Base-by-base conservation (phyloP, 2,329 filamentous ascomycete genomes). In the Exophiala xenobiotica region DNA sequence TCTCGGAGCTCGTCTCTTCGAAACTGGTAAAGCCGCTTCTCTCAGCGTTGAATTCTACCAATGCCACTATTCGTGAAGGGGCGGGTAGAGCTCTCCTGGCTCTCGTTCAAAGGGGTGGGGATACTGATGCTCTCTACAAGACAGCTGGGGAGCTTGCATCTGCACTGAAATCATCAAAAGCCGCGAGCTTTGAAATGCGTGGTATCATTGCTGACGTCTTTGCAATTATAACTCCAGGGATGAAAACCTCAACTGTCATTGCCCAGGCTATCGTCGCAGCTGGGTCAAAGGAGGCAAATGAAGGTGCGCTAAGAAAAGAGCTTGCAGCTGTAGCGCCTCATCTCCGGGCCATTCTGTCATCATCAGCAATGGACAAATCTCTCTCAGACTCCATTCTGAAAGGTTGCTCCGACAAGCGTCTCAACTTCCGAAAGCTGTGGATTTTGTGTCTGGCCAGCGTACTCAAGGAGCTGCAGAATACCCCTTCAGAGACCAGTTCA, bases 41-140 rank as follows among this genome's bases (percentile, higher is more conserved):
- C n/a, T 85, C 90, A 33, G 96, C 90, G 65, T 78, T 91, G 68
- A 96, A 95, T 69, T 97, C 93, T 1, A 91, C 87, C 64, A 97
- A 96, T 67, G 74, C 81, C 11, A 70, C 71, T 2, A 89, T 96
- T 56, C 85, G 92, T 49, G 80, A 80, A 56, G 90, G 90, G 19
- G 87, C 88, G 6, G 72, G 91, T 18, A 77, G 79, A 31, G 87
- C 87, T 6, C 96, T 97, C 67, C 78, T 79, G 58, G 79, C 80
- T 7, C 75, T 91, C n/a, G 80, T 88, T 23, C 68, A 73, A 35
- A 78, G 80, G 60, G 87, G 82, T 59, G 79, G 88, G 57, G 74
- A 76, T 27, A 69, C 76, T 4, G 67, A 74, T 3, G 69, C 77
- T 3, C 71, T 95, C 35, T 78, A 81, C 27, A 85, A 87, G 63